Evolutionary conservation across 2,329 filamentous ascomycete genomes (phyloP).

Genomic region (Bipolaris gigantea): DNA sequence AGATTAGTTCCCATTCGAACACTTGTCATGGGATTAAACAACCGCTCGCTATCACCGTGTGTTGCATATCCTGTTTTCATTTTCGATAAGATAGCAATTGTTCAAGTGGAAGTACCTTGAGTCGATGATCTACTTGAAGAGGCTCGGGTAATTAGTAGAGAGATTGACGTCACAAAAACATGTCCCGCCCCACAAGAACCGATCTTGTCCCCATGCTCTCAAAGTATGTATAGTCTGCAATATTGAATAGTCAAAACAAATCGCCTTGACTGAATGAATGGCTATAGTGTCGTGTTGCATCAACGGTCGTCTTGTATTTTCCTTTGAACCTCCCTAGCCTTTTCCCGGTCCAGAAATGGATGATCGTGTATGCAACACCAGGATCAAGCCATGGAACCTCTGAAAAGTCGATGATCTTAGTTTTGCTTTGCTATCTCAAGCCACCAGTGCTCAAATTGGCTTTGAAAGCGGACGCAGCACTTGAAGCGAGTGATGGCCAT

Average conservation of each 20-base stretch:
- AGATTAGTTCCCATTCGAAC: too few relatives aligned
- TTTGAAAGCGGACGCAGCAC: background rate
- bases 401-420: slow-evolving; percentile 18
- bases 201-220: background rate
- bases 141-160: too few relatives aligned
- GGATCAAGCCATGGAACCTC: slow-evolving; percentile 27
- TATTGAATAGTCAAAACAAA: background rate
- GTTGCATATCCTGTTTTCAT: background rate
- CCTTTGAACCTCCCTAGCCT: slow-evolving; percentile 3
- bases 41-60: background rate
- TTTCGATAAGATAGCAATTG: too few relatives aligned
- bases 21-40: background rate
- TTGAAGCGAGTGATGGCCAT: background rate
- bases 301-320: slow-evolving; percentile 1
- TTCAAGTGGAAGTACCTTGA: background rate
- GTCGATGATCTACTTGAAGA: too few relatives aligned
- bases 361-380: slow-evolving; percentile 15
- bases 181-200: background rate
- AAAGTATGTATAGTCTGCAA: too few relatives aligned
- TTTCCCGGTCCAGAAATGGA: slow-evolving; percentile 27
- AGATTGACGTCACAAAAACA: background rate
- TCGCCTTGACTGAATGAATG: background rate
- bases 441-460: background rate
- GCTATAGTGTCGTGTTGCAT: slow-evolving; percentile 3
- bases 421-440: slow-evolving; percentile 2